Conservation (phyloP, 495 filamentous ascomycete species). For the Penicillium paradoxum region DNA sequence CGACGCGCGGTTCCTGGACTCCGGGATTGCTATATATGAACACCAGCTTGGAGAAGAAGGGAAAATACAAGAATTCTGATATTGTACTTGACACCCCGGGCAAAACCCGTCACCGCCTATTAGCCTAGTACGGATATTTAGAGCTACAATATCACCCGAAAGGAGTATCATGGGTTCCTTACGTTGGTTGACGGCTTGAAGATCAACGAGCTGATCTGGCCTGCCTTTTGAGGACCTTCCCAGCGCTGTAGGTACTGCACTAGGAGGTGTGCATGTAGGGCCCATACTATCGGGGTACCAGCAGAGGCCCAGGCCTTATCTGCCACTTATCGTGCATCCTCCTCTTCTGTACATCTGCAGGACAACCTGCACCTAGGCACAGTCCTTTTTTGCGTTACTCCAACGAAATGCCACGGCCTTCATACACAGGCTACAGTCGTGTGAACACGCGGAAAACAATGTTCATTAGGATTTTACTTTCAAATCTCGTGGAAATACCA, state of each 20-base stretch:
- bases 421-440: not conserved
- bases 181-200: no score
- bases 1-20: not conserved
- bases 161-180: no score
- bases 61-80: conserved; percentile 9
- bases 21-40: not conserved
- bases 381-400: conserved; percentile 7
- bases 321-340: not conserved
- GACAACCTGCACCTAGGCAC: no score
- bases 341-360: conserved; percentile 1
- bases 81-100: conserved; percentile 8
- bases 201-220: no score
- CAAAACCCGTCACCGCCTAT: conserved; percentile 5
- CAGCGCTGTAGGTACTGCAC: no score
- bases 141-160: not conserved
- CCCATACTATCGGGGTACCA: not conserved
- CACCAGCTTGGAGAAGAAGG: not conserved
- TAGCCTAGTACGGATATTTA: not conserved
- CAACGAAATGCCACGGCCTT: conserved; percentile 10
- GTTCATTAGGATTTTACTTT: not conserved
- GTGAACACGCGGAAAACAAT: not conserved
- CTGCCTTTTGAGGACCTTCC: no score
- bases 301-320: not conserved
- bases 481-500: not conserved
- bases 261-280: not conserved